Conservation (phyloP, 495 filamentous ascomycete genomes). For the Daldinia bambusicola region DNA sequence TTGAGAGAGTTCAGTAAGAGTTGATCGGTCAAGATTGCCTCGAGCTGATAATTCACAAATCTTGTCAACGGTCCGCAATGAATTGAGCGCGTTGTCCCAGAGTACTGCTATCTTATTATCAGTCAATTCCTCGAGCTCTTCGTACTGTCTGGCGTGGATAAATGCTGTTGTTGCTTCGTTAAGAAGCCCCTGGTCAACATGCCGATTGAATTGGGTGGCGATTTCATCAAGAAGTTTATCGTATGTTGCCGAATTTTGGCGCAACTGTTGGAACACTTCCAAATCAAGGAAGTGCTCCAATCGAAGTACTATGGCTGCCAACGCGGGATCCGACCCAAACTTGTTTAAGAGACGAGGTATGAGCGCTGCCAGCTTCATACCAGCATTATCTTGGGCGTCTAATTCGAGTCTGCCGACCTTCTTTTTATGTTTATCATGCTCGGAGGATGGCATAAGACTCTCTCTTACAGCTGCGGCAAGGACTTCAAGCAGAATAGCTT, state of each 20-base stretch:
- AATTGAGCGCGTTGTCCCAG: conserved; percentile 84
- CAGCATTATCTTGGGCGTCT: conserved; percentile 77
- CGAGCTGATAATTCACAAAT: conserved; percentile 71
- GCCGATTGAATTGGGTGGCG: conserved; percentile 89
- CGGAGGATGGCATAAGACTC: conserved; percentile 67
- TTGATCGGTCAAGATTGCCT: conserved; percentile 66
- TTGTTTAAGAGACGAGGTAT: conserved; percentile 91
- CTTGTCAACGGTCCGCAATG: conserved; percentile 72
- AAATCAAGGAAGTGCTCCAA: conserved; percentile 89
- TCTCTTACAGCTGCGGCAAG: conserved; percentile 81
- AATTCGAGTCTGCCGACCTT: conserved; percentile 65
- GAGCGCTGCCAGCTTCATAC: conserved; percentile 74
- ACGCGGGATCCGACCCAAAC: conserved; percentile 86
- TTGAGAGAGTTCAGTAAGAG: conserved; percentile 76
- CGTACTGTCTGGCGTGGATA: conserved; percentile 83
- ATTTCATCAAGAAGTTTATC: conserved; percentile 88
- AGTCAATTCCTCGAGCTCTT: conserved; percentile 85
- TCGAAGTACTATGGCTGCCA: conserved; percentile 83
- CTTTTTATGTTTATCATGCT: conserved; percentile 72
- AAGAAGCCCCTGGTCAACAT: conserved; percentile 86
- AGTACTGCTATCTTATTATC: conserved; percentile 80
- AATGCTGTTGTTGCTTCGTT: conserved; percentile 83
- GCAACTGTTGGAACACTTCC: conserved; percentile 86
- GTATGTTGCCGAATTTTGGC: conserved; percentile 85
- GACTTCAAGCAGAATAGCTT: conserved; percentile 85